Evolutionary conservation across 140 eudicot genomes (phyloP).

Genomic region (Oenanthe javanica): DNA sequence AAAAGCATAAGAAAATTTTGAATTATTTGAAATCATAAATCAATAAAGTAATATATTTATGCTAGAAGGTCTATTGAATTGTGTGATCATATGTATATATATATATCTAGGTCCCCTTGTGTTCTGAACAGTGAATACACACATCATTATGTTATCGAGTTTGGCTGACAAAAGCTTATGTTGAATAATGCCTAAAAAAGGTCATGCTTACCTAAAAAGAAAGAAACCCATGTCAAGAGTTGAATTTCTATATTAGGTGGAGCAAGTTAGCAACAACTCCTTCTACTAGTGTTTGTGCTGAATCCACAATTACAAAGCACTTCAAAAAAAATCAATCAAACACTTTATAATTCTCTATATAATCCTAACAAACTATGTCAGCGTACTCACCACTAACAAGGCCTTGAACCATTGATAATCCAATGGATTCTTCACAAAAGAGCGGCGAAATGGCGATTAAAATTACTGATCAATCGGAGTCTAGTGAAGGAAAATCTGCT

Average conservation of each 20-base stretch:
- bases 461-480: constrained; percentile 25
- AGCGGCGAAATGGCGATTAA: constrained; percentile 41
- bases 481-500: constrained; percentile 32
- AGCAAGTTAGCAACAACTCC: constrained; percentile 51
- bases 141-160: neutral
- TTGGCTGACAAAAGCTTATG: neutral
- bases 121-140: neutral
- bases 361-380: neutral
- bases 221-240: neutral
- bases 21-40: no score
- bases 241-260: constrained; percentile 21
- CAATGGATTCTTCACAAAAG: constrained; percentile 40
- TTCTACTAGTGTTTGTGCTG: constrained; percentile 9
- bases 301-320: neutral
- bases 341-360: constrained; percentile 11
- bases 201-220: neutral
- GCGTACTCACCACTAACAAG: neutral
- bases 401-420: neutral
- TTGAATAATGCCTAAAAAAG: neutral
- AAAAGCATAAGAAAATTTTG: no score
- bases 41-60: no score
- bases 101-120: no score
- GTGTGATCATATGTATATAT: no score
- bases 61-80: no score
- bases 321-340: neutral